Conservation (phyloP, 108 stramenopile species). For the Seminavis robusta region DNA sequence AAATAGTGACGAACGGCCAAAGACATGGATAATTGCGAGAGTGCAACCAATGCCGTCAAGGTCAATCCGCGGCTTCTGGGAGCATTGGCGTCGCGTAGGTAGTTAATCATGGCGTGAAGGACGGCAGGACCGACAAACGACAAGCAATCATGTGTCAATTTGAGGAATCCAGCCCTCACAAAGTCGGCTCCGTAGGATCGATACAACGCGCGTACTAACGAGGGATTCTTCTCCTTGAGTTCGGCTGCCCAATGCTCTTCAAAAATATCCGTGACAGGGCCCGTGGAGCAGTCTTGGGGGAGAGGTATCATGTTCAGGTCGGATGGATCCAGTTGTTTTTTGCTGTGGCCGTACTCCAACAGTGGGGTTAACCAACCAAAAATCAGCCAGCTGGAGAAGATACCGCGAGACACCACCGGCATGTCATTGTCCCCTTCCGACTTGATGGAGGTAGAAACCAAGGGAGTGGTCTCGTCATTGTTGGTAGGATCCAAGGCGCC, state of each 20-base stretch:
- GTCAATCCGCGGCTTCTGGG: constrained; percentile 31
- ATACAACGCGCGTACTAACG: constrained; percentile 34
- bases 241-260: constrained; percentile 43
- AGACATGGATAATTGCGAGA: constrained; percentile 58
- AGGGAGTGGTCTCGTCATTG: too few relatives aligned
- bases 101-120: constrained; percentile 57
- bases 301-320: constrained; percentile 51
- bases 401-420: too few relatives aligned
- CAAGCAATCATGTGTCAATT: constrained; percentile 66
- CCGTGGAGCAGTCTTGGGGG: constrained; percentile 36
- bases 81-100: constrained; percentile 37
- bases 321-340: constrained; percentile 37
- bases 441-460: too few relatives aligned
- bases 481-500: too few relatives aligned
- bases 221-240: constrained; percentile 14
- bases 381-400: too few relatives aligned
- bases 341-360: constrained; percentile 39
- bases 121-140: constrained; percentile 78
- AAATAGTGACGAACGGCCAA: constrained; percentile 82
- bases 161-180: constrained; percentile 52
- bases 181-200: constrained; percentile 51
- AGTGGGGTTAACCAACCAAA: constrained; percentile 68
- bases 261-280: constrained; percentile 33
- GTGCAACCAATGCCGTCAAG: constrained; percentile 39
- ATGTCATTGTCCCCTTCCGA: too few relatives aligned